Conservation (phyloP, 176 grass and related monocot genomes). For the Elymus sibiricus region DNA sequence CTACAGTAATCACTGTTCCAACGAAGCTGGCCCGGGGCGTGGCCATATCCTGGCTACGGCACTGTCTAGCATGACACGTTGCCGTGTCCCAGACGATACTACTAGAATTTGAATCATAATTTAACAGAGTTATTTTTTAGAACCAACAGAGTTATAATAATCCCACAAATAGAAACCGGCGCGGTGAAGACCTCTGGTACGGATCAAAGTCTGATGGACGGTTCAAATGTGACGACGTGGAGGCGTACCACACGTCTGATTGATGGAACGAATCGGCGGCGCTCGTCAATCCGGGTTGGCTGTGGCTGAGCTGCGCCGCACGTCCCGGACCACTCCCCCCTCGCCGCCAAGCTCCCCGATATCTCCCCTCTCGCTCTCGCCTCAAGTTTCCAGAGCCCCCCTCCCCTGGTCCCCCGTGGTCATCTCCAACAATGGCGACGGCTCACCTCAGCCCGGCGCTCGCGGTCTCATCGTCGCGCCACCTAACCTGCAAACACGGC, state of each 20-base stretch:
- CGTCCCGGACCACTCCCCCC: conserved; percentile 9
- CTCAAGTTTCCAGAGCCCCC: background rate
- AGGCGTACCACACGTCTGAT: background rate
- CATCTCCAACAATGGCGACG: background rate
- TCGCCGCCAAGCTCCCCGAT: background rate
- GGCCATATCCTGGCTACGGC: too few relatives aligned
- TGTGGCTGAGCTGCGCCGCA: conserved; percentile 14
- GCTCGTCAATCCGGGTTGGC: background rate
- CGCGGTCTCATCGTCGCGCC: conserved; percentile 18
- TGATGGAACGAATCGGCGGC: background rate
- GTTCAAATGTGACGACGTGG: background rate
- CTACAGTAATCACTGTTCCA: too few relatives aligned
- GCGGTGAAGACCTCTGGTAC: too few relatives aligned
- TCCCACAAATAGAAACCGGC: too few relatives aligned
- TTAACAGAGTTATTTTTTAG: too few relatives aligned
- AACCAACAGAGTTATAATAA: too few relatives aligned
- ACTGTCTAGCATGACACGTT: too few relatives aligned
- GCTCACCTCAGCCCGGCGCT: background rate
- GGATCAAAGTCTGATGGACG: background rate
- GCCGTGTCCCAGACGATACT: too few relatives aligned
- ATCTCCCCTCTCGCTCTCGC: background rate
- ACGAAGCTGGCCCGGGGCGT: too few relatives aligned
- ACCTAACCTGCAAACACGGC: background rate
- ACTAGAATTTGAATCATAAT: too few relatives aligned
- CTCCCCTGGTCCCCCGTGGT: background rate